Conservation (phyloP, 805 yeast species). For the Starmerella cellae region DNA sequence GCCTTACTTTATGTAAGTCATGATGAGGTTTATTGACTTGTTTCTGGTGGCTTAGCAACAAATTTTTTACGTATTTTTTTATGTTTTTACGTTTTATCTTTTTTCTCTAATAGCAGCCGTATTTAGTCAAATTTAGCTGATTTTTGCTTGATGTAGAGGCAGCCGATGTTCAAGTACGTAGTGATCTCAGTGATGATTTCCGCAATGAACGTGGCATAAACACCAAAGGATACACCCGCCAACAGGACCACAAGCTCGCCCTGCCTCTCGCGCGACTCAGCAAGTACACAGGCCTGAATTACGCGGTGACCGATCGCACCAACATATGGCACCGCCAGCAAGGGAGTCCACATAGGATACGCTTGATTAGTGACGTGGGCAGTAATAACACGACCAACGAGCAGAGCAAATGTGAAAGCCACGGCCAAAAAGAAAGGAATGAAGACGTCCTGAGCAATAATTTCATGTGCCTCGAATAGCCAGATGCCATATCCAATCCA, state of each 20-base stretch:
- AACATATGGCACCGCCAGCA: conserved; percentile 46
- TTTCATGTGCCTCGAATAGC: conserved; percentile 36
- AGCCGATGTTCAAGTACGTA: conserved; percentile 73
- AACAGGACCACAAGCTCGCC: conserved; percentile 35
- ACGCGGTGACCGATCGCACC: conserved; percentile 55
- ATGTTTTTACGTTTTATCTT: too few species aligned
- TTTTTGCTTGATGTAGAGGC: conserved; percentile 56
- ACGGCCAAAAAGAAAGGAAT: conserved; percentile 41
- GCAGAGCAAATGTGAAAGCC: conserved; percentile 65
- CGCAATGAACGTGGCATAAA: conserved; percentile 50
- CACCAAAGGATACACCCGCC: conserved; percentile 55
- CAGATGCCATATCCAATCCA: conserved; percentile 38
- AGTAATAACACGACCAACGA: conserved; percentile 81
- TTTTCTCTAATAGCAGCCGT: too few species aligned
- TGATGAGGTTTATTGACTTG: too few species aligned
- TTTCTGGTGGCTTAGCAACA: too few species aligned
- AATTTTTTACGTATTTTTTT: too few species aligned
- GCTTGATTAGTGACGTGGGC: conserved; percentile 70
- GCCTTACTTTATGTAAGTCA: too few species aligned
- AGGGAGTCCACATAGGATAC: conserved; percentile 55
- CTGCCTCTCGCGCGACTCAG: conserved; percentile 27
- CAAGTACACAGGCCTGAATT: conserved; percentile 31
- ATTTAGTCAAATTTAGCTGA: neutral
- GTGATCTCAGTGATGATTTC: conserved; percentile 68
- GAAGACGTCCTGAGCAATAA: conserved; percentile 29